Conservation (phyloP, 768 basidiomycete genomes). For the Xerocomus brunneocitrinus region DNA sequence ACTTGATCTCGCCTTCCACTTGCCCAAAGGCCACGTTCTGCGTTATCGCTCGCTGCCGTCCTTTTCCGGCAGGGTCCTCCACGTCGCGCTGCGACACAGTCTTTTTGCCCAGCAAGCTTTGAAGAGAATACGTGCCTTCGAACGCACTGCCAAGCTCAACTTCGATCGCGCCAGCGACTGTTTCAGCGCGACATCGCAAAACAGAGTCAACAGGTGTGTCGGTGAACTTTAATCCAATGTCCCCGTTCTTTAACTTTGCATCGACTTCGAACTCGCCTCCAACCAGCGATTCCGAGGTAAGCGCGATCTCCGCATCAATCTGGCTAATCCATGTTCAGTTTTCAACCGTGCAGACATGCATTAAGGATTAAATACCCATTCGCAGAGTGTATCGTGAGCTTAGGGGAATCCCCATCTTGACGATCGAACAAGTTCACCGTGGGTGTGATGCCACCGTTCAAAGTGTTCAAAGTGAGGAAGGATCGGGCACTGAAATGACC, state of each 20-base stretch:
- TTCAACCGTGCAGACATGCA: not conserved
- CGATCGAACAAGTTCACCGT: slow-evolving; percentile 35
- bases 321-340: slow-evolving; percentile 13
- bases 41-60: slow-evolving; percentile 29
- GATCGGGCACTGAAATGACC: slow-evolving; percentile 39
- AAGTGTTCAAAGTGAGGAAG: slow-evolving; percentile 32
- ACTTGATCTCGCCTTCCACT: slow-evolving; percentile 20
- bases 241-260: slow-evolving; percentile 28
- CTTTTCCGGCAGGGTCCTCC: slow-evolving; percentile 34
- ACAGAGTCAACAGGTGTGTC: slow-evolving; percentile 34
- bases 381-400: slow-evolving; percentile 33
- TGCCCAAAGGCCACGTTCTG: not conserved
- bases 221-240: slow-evolving; percentile 26
- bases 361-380: slow-evolving; percentile 37
- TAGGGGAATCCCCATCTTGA: slow-evolving; percentile 20
- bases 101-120: slow-evolving; percentile 20
- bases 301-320: slow-evolving; percentile 21
- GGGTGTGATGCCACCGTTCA: slow-evolving; percentile 39
- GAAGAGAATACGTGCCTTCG: slow-evolving; percentile 39
- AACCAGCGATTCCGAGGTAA: slow-evolving; percentile 27
- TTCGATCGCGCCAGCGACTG: slow-evolving; percentile 26
- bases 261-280: slow-evolving; percentile 34
- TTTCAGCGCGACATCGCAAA: slow-evolving; percentile 27
- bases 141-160: slow-evolving; percentile 34
- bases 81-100: slow-evolving; percentile 19